A percentile compares a stretch with the other conserved stretches of the same genome.
These are phyloP conservation scores for Tricholoma sp. DNA, from an alignment of 768 basidiomycete genomes.

Conservation along the genomic window DNA sequence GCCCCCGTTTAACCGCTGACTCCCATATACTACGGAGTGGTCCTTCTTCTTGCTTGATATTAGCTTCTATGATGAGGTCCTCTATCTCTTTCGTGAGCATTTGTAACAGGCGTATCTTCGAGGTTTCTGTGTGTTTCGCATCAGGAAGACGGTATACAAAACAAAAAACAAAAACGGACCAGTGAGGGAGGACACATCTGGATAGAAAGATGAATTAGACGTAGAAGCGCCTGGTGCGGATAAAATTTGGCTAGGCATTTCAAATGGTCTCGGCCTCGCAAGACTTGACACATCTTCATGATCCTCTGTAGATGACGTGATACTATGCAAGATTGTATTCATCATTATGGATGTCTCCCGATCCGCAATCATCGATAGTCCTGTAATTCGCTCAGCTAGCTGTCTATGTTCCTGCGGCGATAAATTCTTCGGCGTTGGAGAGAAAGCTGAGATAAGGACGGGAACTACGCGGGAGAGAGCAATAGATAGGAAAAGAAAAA, in stretches of 20 bases:
- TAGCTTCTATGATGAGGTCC: slow-evolving; percentile 58
- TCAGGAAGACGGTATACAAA: background rate
- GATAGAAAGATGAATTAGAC: background rate
- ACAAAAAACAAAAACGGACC: background rate
- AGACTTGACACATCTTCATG: slow-evolving; percentile 30
- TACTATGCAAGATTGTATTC: slow-evolving; percentile 48
- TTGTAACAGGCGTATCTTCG: slow-evolving; percentile 27
- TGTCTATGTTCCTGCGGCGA: slow-evolving; percentile 39
- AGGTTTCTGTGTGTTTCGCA: background rate
- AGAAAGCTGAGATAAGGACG: slow-evolving; percentile 56
- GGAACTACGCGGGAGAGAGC: slow-evolving; percentile 71
- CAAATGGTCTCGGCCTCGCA: slow-evolving; percentile 32
- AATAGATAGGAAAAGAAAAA: slow-evolving; percentile 70
- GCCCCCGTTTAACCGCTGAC: slow-evolving; percentile 27
- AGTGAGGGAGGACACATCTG: background rate
- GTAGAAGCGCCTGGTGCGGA: slow-evolving; percentile 7
- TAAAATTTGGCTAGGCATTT: slow-evolving; percentile 7
- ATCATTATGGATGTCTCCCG: slow-evolving; percentile 56
- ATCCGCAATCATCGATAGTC: slow-evolving; percentile 37
- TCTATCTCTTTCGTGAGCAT: slow-evolving; percentile 54
- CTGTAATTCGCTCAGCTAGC: slow-evolving; percentile 32
- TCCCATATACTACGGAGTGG: slow-evolving; percentile 56
- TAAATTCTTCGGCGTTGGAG: slow-evolving; percentile 26
- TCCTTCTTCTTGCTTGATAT: slow-evolving; percentile 53
- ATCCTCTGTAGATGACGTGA: slow-evolving; percentile 30